A percentile compares a stretch with the other conserved stretches of the same genome.
These are phyloP conservation scores for Coprinopsis cinerea DNA, from an alignment of 768 basidiomycete species.

Conservation along the genomic window DNA sequence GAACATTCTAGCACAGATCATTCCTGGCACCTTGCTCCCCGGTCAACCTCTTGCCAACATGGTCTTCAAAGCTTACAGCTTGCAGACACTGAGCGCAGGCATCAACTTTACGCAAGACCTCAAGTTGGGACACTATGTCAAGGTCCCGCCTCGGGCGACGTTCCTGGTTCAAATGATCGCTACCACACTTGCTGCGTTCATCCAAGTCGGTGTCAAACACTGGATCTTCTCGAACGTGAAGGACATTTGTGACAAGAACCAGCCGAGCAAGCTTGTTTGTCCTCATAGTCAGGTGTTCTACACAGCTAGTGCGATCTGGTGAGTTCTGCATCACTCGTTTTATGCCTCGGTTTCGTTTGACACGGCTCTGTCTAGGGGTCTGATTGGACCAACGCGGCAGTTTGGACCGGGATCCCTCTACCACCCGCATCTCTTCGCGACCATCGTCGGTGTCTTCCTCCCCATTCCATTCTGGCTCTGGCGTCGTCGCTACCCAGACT, in stretches of 20 bases:
- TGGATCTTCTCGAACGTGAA: conserved; percentile 77
- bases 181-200: conserved; percentile 67
- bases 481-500: conserved; percentile 75
- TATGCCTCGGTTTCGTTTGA: not conserved
- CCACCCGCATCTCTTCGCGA: conserved; percentile 75
- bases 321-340: conserved; percentile 23
- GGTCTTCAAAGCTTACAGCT: conserved; percentile 87
- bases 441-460: conserved; percentile 72
- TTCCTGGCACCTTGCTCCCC: conserved; percentile 80
- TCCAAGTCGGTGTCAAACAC: conserved; percentile 75
- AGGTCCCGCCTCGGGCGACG: conserved; percentile 86
- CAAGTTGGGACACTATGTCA: conserved; percentile 93
- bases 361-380: conserved; percentile 52
- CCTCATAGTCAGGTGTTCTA: conserved; percentile 85
- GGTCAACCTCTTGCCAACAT: conserved; percentile 92
- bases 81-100: conserved; percentile 73
- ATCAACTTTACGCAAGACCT: conserved; percentile 81
- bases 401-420: conserved; percentile 65
- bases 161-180: conserved; percentile 75
- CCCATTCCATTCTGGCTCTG: conserved; percentile 87
- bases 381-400: conserved; percentile 73
- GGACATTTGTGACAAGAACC: conserved; percentile 60
- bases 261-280: conserved; percentile 69
- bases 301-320: conserved; percentile 91
- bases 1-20: conserved; percentile 85